Percentiles rank a stretch among this genome's conserved stretches.
These are phyloP conservation scores for Gypsophila paniculata DNA, from an alignment of 179 eudicot genomes.

Conservation along the genomic window DNA sequence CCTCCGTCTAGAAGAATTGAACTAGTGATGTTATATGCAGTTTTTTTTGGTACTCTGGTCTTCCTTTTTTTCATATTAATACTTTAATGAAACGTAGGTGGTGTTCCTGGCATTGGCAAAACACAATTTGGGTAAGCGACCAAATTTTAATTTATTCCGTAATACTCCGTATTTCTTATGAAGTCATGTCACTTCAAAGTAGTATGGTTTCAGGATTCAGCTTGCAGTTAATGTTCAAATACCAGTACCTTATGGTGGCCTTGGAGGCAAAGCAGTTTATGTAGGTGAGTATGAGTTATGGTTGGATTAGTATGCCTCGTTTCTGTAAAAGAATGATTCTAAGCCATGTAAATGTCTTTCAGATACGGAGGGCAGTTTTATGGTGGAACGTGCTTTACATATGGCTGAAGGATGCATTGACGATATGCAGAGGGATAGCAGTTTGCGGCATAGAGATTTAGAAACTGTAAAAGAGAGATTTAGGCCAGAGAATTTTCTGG, in stretches of 20 bases:
- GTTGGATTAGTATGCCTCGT: slow-evolving; percentile 9
- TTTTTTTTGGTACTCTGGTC: not conserved
- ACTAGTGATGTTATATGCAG: not conserved
- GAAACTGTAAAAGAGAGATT: slow-evolving; percentile 33
- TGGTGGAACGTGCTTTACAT: slow-evolving; percentile 92
- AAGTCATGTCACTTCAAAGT: slow-evolving; percentile 10
- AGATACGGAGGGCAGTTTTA: slow-evolving; percentile 98
- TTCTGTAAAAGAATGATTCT: slow-evolving; percentile 22
- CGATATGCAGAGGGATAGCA: slow-evolving; percentile 49
- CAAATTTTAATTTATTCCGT: not conserved
- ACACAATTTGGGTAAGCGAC: slow-evolving; percentile 79
- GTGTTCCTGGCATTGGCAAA: slow-evolving; percentile 95
- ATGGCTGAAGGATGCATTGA: slow-evolving; percentile 82
- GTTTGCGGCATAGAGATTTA: slow-evolving; percentile 35
- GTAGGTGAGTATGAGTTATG: slow-evolving; percentile 58
- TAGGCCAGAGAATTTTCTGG: slow-evolving; percentile 63
- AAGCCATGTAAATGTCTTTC: slow-evolving; percentile 29
- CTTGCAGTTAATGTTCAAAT: slow-evolving; percentile 92
- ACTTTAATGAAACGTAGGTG: slow-evolving; percentile 50
- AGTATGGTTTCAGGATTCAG: slow-evolving; percentile 64
- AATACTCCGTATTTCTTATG: not conserved
- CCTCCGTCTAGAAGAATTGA: slow-evolving; percentile 6
- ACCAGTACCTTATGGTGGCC: slow-evolving; percentile 75
- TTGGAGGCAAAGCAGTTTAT: slow-evolving; percentile 84
- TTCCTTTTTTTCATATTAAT: slow-evolving; percentile 3